Evolutionary conservation across 306 rosid species (phyloP), one percentile per base, ranked within the genome.

Genomic region (Vigna mungo): DNA sequence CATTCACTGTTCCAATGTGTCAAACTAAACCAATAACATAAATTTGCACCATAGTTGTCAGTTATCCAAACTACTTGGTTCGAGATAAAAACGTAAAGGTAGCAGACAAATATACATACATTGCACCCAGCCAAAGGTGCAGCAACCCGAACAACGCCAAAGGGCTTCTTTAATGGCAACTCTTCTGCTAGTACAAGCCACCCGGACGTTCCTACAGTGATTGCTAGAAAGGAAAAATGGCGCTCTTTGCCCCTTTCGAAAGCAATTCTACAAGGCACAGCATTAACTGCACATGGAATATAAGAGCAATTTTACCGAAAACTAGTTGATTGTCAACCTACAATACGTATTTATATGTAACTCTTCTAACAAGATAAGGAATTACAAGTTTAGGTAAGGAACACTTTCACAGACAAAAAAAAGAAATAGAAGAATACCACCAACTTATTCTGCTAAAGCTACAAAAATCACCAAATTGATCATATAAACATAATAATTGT

Each of bases 161-260:
- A 77, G 17, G 84, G 81, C 80, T 84, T 87, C 88, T 90, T 94
- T 67, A 84, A 63, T 25, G 97, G 97, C 75, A 87, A 80, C 32
- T 88, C 94, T 72, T 94, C 97, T 12, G 92, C 97, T 65, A 94
- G 91, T 74, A 86, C 75, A 60, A 87, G 86, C 97, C 97, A 91
- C 59, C 98, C 98, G 25, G 90, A 88, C 56, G 85, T 85, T 84
- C 97, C 96, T 48, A 67, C 56, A 43, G 96, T 86, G 79, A 88
- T 51, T 48, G 97, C 91, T 81, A 91, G 73, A 56, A 94, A 88
- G 81, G 32, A 77, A 84, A 94, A 90, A 71, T 91, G 92, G 7
- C 96, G 92, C 53, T 94, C 97, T 86, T 87, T 94, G 20, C 98
- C 97, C 85, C 97, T 86, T 85, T 91, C 98, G 9, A 94, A 94